Evolutionary conservation across 2,329 filamentous ascomycete species (phyloP).

Genomic region (Cyphellophora europaea): DNA sequence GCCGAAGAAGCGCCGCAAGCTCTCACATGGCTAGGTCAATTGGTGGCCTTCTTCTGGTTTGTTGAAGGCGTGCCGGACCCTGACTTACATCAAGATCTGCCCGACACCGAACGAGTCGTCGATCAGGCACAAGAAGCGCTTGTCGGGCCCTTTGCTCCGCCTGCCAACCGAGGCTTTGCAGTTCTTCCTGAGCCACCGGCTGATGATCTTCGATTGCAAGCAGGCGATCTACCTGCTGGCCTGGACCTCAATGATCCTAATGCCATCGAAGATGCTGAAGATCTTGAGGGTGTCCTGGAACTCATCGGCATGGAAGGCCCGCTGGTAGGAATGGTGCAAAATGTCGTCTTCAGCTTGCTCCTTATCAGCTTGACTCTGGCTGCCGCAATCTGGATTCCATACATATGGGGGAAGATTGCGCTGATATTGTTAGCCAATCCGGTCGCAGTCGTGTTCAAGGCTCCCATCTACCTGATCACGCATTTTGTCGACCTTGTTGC

Average conservation of each 20-base stretch:
- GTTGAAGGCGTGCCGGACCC: not conserved
- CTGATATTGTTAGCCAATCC: slow-evolving; percentile 74
- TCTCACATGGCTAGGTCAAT: too few species aligned
- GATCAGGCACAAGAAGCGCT: too few species aligned
- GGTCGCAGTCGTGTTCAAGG: slow-evolving; percentile 52
- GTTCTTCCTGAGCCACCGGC: too few species aligned
- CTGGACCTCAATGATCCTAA: slow-evolving; percentile 56
- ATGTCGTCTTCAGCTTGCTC: slow-evolving; percentile 86
- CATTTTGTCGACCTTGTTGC: slow-evolving; percentile 69
- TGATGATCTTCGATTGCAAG: too few species aligned
- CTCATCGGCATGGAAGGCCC: slow-evolving; percentile 94
- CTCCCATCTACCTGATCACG: slow-evolving; percentile 64
- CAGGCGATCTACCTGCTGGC: slow-evolving; percentile 26
- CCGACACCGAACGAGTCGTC: too few species aligned
- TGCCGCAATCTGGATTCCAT: slow-evolving; percentile 79
- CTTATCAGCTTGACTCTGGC: slow-evolving; percentile 81
- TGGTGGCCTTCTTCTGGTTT: not conserved
- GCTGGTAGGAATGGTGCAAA: slow-evolving; percentile 80
- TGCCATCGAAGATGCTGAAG: slow-evolving; percentile 65
- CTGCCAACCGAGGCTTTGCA: too few species aligned
- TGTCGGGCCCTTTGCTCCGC: too few species aligned
- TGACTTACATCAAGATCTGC: not conserved
- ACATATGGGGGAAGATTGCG: slow-evolving; percentile 79
- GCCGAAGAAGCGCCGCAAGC: too few species aligned
- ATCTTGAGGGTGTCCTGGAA: slow-evolving; percentile 92